Conservation (phyloP, 352 stramenopile genomes). For the Phytophthora boehmeriae region DNA sequence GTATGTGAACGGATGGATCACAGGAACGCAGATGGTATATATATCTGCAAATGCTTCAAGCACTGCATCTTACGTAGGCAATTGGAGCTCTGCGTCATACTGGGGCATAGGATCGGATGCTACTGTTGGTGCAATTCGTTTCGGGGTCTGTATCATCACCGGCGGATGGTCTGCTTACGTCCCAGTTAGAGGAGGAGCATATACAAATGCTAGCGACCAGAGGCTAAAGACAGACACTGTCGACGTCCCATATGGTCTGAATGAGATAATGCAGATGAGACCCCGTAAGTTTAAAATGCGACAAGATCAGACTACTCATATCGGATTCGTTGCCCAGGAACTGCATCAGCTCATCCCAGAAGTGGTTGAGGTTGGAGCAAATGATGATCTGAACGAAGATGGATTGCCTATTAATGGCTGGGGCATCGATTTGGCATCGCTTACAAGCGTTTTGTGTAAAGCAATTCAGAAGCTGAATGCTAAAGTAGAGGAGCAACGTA, state of each 20-base stretch:
- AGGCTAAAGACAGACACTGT: slow-evolving; percentile 3
- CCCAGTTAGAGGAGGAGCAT: neutral
- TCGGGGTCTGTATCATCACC: too few species aligned
- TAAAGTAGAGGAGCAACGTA: neutral
- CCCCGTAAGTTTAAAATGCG: neutral
- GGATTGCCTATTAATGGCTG: neutral
- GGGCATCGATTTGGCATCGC: neutral
- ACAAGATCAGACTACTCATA: neutral
- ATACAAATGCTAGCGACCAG: slow-evolving; percentile 8
- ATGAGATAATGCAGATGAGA: neutral
- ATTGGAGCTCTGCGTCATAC: neutral
- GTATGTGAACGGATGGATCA: too few species aligned
- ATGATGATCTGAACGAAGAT: neutral
- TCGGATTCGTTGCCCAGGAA: too few species aligned
- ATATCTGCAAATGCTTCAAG: too few species aligned
- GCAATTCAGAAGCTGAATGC: slow-evolving; percentile 1
- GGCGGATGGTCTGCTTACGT: neutral
- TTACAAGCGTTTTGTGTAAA: slow-evolving; percentile 1
- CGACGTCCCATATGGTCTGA: neutral
- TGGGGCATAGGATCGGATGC: neutral
- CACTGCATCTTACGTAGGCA: too few species aligned
- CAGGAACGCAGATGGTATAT: too few species aligned
- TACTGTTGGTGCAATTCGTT: neutral
- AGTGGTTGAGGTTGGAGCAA: neutral
- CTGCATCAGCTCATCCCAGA: too few species aligned